These are phyloP conservation scores for Diaporthe citriasiana DNA, from an alignment of 2,329 filamentous ascomycete genomes.

Conservation along the genomic window DNA sequence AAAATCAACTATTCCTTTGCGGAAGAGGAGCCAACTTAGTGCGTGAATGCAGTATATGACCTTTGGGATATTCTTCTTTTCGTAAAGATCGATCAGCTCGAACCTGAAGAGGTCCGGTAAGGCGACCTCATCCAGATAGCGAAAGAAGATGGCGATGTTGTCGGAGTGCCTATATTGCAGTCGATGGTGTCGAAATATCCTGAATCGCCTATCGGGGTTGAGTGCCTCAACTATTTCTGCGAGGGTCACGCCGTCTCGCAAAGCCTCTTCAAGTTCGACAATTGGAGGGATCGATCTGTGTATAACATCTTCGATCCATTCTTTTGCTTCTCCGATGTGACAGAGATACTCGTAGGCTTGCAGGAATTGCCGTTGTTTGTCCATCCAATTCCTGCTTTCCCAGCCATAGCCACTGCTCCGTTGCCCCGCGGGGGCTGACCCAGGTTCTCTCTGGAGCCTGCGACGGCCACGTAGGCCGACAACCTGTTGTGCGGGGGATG, in stretches of 20 bases:
- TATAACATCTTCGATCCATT: conserved; percentile 96
- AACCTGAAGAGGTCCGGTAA: conserved; percentile 96
- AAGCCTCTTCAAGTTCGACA: conserved; percentile 91
- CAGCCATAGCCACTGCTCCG: conserved; percentile 73
- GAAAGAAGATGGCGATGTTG: conserved; percentile 97
- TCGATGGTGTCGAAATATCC: conserved; percentile 88
- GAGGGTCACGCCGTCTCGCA: conserved; percentile 92
- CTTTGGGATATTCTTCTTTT: conserved; percentile 99
- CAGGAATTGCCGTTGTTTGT: conserved; percentile 95
- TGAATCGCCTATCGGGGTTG: conserved; percentile 79
- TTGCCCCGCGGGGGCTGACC: conserved; percentile 61
- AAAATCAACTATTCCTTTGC: conserved; percentile 95
- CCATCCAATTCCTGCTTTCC: conserved; percentile 96
- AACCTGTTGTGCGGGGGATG: conserved; percentile 85
- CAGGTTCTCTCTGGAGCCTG: conserved; percentile 79
- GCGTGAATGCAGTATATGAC: conserved; percentile 99
- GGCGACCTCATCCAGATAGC: conserved; percentile 91
- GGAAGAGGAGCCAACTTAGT: conserved; percentile 95
- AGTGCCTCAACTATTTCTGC: conserved; percentile 94
- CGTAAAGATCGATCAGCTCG: conserved; percentile 96
- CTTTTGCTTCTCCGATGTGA: conserved; percentile 98
- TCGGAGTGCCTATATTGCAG: conserved; percentile 97
- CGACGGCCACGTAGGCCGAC: conserved; percentile 88
- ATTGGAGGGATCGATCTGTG: conserved; percentile 90
- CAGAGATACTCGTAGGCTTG: conserved; percentile 99